Percentiles rank a stretch among this genome's conserved stretches.
These are phyloP conservation scores for Phanerodontia chrysosporium DNA, from an alignment of 768 basidiomycete genomes.

Conservation along the genomic window DNA sequence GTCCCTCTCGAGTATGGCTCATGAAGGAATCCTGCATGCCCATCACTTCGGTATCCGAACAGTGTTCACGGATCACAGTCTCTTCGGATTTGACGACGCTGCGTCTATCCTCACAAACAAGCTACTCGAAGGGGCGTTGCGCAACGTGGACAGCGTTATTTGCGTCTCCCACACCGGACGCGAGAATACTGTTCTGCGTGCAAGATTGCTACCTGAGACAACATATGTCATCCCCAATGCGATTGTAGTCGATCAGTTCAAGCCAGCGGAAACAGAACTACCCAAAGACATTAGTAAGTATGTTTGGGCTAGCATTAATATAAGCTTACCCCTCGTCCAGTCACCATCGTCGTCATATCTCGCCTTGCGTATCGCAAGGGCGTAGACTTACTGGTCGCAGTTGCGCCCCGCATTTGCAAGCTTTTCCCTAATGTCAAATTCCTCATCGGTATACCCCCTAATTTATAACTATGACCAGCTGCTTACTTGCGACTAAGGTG, in stretches of 20 bases:
- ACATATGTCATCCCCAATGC: conserved; percentile 96
- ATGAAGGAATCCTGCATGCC: conserved; percentile 89
- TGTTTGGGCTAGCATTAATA: not conserved
- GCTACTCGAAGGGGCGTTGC: conserved; percentile 77
- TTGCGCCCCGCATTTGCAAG: conserved; percentile 84
- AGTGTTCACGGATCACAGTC: conserved; percentile 94
- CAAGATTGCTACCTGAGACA: conserved; percentile 57
- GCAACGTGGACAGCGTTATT: conserved; percentile 90
- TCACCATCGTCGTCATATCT: conserved; percentile 88
- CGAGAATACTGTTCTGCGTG: conserved; percentile 94
- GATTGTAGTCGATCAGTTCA: conserved; percentile 81
- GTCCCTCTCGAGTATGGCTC: conserved; percentile 82
- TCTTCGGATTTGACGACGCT: conserved; percentile 96
- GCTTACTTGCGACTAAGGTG: conserved; percentile 45
- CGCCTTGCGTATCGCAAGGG: conserved; percentile 95
- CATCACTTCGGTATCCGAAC: conserved; percentile 84
- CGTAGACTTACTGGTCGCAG: conserved; percentile 90
- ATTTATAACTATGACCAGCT: not conserved
- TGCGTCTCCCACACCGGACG: conserved; percentile 97
- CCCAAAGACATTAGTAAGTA: conserved; percentile 14
- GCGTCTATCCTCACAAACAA: conserved; percentile 98
- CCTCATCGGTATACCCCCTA: conserved; percentile 58
- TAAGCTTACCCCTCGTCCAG: conserved; percentile 33
- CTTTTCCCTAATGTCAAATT: conserved; percentile 86
- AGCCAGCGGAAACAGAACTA: conserved; percentile 42